Evolutionary conservation across 1,284 basidiomycete genomes (phyloP).

Genomic region (Sphagnurus paluster): DNA sequence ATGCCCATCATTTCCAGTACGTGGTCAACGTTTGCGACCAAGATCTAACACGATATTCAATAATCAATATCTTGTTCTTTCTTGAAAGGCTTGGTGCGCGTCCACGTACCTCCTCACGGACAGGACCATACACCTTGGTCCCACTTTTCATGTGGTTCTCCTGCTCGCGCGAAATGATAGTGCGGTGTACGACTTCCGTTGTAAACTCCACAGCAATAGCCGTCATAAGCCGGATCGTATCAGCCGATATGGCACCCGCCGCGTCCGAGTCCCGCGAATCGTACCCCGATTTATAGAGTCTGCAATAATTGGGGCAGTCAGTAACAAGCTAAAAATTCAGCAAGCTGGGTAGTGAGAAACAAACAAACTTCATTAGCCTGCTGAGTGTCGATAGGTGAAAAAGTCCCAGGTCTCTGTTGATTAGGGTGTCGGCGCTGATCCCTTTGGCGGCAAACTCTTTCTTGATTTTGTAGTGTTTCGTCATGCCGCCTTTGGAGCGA

Average conservation of each 20-base stretch:
- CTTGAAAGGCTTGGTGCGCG: slow-evolving; percentile 1
- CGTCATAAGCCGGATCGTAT: slow-evolving; percentile 39
- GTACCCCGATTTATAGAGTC: slow-evolving; percentile 35
- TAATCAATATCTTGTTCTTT: background rate
- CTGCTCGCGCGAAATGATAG: slow-evolving; percentile 55
- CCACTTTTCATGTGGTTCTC: slow-evolving; percentile 54
- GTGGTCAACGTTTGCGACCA: slow-evolving; percentile 41
- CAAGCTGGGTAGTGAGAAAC: too few species aligned
- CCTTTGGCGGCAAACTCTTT: slow-evolving; percentile 39
- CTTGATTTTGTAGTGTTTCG: slow-evolving; percentile 45
- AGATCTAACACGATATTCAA: slow-evolving; percentile 44
- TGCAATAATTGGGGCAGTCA: slow-evolving; percentile 12
- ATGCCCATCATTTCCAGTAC: slow-evolving; percentile 43
- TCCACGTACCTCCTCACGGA: slow-evolving; percentile 29
- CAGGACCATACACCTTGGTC: slow-evolving; percentile 57
- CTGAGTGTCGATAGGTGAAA: slow-evolving; percentile 46
- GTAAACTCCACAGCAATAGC: slow-evolving; percentile 50
- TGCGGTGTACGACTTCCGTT: slow-evolving; percentile 46
- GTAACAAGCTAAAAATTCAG: background rate
- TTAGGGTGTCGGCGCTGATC: slow-evolving; percentile 43
- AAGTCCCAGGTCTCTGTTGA: slow-evolving; percentile 43
- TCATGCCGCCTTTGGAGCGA: slow-evolving; percentile 33
- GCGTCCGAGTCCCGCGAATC: slow-evolving; percentile 13
- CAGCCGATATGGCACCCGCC: slow-evolving; percentile 32
- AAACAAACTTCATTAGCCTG: slow-evolving; percentile 34